These are phyloP conservation scores for Bremia lactucae DNA, from an alignment of 352 stramenopile species.

Conservation along the genomic window DNA sequence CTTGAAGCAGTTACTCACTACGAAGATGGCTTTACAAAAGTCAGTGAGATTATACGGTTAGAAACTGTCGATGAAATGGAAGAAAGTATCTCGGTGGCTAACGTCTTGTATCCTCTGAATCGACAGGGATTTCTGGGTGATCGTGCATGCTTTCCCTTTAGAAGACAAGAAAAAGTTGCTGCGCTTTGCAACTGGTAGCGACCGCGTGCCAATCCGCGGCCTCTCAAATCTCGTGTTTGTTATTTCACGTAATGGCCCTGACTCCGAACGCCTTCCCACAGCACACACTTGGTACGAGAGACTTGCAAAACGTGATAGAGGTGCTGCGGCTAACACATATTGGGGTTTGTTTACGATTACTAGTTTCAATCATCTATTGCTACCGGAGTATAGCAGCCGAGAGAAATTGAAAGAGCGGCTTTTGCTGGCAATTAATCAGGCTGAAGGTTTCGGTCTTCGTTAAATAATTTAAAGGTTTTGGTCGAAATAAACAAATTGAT, in stretches of 20 bases:
- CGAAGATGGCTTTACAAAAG: slow-evolving; percentile 60
- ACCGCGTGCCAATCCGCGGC: slow-evolving; percentile 74
- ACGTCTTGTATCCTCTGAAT: neutral
- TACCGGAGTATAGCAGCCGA: slow-evolving; percentile 65
- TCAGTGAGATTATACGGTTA: slow-evolving; percentile 51
- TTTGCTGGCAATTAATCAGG: slow-evolving; percentile 69
- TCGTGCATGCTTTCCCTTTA: slow-evolving; percentile 67
- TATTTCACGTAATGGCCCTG: slow-evolving; percentile 73
- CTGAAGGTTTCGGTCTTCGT: slow-evolving; percentile 74
- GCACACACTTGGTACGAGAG: slow-evolving; percentile 68
- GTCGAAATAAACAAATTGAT: neutral
- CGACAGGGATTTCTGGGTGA: slow-evolving; percentile 63
- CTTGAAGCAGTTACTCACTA: slow-evolving; percentile 66
- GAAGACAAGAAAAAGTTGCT: slow-evolving; percentile 83
- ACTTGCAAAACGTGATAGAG: neutral
- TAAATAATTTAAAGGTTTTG: slow-evolving; percentile 22
- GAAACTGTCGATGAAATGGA: slow-evolving; percentile 1
- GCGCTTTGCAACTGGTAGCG: slow-evolving; percentile 78
- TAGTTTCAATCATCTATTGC: slow-evolving; percentile 83
- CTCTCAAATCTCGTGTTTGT: slow-evolving; percentile 76
- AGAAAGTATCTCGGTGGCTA: too few relatives aligned
- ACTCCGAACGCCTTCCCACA: slow-evolving; percentile 74
- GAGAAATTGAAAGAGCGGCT: slow-evolving; percentile 79
- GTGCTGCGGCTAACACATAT: slow-evolving; percentile 6
- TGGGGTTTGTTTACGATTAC: slow-evolving; percentile 2